Evolutionary conservation across 495 filamentous ascomycete species (phyloP).

Genomic region (Evernia prunastri): DNA sequence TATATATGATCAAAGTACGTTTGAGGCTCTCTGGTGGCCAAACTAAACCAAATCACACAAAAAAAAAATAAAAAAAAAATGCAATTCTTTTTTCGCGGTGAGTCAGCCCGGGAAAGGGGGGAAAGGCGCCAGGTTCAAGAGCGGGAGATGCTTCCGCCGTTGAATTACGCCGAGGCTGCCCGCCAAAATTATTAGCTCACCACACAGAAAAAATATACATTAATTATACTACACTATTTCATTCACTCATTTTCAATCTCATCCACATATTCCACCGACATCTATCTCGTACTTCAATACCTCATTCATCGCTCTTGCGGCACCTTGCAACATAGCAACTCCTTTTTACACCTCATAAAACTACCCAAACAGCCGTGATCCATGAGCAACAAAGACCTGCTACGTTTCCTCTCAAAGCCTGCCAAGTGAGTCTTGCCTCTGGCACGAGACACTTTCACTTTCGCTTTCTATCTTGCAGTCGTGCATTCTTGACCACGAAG

Average conservation of each 20-base stretch:
- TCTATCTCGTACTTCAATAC: too few relatives aligned
- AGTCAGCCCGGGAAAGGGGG: not conserved
- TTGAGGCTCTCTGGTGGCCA: not conserved
- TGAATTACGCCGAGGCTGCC: not conserved
- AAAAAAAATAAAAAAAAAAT: not conserved
- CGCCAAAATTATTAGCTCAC: conserved; percentile 2
- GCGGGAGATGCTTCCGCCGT: not conserved
- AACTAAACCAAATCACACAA: too few relatives aligned
- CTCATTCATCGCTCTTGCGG: conserved; percentile 4
- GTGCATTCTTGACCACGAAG: not conserved
- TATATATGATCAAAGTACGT: too few relatives aligned
- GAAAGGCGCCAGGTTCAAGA: not conserved
- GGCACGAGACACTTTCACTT: conserved; percentile 17
- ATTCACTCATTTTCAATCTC: not conserved
- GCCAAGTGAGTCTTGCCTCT: conserved; percentile 64
- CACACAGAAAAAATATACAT: not conserved
- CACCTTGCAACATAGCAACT: not conserved
- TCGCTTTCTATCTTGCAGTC: not conserved
- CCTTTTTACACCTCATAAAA: not conserved
- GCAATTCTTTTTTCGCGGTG: not conserved
- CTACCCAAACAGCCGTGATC: conserved; percentile 38
- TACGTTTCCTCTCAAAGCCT: conserved; percentile 92
- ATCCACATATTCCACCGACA: not conserved
- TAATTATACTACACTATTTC: not conserved
- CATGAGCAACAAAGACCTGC: conserved; percentile 89